These are phyloP conservation scores for Trametes sp. DNA, from an alignment of 1,284 basidiomycete species.

Conservation along the genomic window DNA sequence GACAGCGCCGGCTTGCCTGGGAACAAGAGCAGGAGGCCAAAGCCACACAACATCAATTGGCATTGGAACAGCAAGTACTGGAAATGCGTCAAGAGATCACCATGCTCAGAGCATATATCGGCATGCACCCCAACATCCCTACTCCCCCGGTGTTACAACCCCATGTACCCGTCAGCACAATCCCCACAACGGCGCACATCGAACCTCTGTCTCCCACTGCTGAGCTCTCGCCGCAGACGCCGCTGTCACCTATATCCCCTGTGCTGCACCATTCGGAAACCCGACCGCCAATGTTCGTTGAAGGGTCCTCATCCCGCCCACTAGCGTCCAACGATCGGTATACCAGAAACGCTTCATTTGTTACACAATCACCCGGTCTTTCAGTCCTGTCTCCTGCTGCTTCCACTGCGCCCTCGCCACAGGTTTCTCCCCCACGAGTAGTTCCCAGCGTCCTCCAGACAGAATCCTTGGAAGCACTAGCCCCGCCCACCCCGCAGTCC, in stretches of 20 bases:
- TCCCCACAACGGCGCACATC: conserved; percentile 23
- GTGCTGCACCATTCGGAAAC: conserved; percentile 1
- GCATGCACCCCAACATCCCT: conserved; percentile 31
- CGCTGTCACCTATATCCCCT: conserved; percentile 21
- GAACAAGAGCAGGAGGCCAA: conserved; percentile 73
- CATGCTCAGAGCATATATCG: conserved; percentile 54
- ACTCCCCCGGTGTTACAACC: conserved; percentile 1
- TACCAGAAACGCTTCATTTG: neutral
- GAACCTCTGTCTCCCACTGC: conserved; percentile 16
- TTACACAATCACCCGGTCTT: neutral
- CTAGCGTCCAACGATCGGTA: conserved; percentile 16
- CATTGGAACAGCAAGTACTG: conserved; percentile 63
- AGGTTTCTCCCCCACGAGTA: conserved; percentile 1
- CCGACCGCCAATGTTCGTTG: conserved; percentile 45
- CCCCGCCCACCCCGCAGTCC: conserved; percentile 26
- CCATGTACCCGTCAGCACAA: neutral
- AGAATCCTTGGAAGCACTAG: neutral
- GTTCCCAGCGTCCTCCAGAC: neutral
- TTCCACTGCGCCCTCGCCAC: conserved; percentile 5
- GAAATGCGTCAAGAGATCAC: conserved; percentile 68
- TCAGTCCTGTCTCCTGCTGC: conserved; percentile 5
- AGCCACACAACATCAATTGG: conserved; percentile 58
- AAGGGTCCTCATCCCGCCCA: conserved; percentile 50
- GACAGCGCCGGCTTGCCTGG: conserved; percentile 65
- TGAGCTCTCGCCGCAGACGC: conserved; percentile 6